Evolutionary conservation across 352 stramenopile genomes (phyloP).

Genomic region (Phytopythium kandeliae): DNA sequence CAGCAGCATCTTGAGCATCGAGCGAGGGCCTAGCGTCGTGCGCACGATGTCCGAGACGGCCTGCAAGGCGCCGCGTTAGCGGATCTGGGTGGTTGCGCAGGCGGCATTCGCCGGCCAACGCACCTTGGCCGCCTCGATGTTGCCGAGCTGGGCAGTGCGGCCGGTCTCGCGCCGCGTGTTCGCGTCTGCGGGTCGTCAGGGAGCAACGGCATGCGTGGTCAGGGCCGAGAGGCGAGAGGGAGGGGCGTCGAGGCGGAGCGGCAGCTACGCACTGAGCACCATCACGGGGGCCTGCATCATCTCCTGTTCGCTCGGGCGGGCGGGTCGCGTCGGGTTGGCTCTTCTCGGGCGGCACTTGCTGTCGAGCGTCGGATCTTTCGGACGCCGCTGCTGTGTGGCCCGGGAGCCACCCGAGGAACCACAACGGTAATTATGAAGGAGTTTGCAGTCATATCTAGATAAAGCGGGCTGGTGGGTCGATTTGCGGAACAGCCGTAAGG

Average conservation of each 20-base stretch:
- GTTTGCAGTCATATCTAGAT: too few species aligned
- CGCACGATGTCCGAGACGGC: slow-evolving; percentile 98
- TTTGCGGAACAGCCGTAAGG: slow-evolving; percentile 3
- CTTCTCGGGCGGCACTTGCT: neutral
- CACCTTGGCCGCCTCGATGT: slow-evolving; percentile 96
- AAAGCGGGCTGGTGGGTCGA: too few species aligned
- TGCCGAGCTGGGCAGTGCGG: slow-evolving; percentile 96
- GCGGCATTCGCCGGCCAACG: neutral
- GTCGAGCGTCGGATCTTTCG: neutral
- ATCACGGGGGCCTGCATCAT: slow-evolving; percentile 93
- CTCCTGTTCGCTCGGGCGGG: neutral
- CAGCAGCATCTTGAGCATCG: slow-evolving; percentile 99
- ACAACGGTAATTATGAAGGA: neutral
- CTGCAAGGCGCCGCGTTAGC: slow-evolving; percentile 15
- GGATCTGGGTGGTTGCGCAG: neutral
- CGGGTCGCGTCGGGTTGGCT: neutral
- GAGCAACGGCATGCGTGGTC: neutral
- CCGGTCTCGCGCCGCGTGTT: slow-evolving; percentile 99
- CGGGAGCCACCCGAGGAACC: slow-evolving; percentile 2
- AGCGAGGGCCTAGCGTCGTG: slow-evolving; percentile 97
- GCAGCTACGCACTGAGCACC: slow-evolving; percentile 88
- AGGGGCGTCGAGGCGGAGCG: neutral
- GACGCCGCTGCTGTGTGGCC: neutral
- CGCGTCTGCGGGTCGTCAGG: slow-evolving; percentile 51
- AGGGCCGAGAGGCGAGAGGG: neutral